Conservation (phyloP, 768 basidiomycete species). For the Megacollybia marginata region DNA sequence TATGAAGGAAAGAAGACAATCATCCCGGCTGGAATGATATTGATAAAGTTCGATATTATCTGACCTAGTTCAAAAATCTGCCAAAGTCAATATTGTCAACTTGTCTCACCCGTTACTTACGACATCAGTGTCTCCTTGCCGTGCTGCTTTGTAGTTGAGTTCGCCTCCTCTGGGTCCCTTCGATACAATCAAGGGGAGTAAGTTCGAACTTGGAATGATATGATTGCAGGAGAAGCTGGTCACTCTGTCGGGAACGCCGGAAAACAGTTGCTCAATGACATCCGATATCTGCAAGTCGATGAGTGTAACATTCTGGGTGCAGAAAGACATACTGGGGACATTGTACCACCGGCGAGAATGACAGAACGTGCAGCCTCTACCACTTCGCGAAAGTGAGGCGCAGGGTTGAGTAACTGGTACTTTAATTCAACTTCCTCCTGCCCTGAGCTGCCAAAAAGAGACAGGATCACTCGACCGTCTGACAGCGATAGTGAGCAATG, state of each 20-base stretch:
- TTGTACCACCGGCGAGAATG: constrained; percentile 93
- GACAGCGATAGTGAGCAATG: constrained; percentile 1
- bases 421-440: constrained; percentile 56
- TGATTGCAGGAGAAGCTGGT: constrained; percentile 87
- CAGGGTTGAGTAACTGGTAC: constrained; percentile 90
- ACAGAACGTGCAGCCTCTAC: constrained; percentile 75
- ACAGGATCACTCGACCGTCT: constrained; percentile 77
- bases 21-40: constrained; percentile 77
- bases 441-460: constrained; percentile 23
- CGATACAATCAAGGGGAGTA: constrained; percentile 66
- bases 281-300: constrained; percentile 66
- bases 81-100: too few species aligned
- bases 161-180: constrained; percentile 69
- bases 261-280: constrained; percentile 74
- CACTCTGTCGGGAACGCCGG: constrained; percentile 50
- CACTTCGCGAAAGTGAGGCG: constrained; percentile 79
- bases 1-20: constrained; percentile 96
- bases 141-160: constrained; percentile 77
- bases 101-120: constrained; percentile 30
- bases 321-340: constrained; percentile 75
- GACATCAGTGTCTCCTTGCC: constrained; percentile 55
- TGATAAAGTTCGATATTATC: constrained; percentile 71
- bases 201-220: constrained; percentile 75
- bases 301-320: neutral
- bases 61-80: constrained; percentile 82